Percentiles rank a stretch among this genome's conserved stretches.
phyloP scores from a whole-genome alignment of 2,329 filamentous ascomycete genomes.

The Talaromyces sp. region DNA sequence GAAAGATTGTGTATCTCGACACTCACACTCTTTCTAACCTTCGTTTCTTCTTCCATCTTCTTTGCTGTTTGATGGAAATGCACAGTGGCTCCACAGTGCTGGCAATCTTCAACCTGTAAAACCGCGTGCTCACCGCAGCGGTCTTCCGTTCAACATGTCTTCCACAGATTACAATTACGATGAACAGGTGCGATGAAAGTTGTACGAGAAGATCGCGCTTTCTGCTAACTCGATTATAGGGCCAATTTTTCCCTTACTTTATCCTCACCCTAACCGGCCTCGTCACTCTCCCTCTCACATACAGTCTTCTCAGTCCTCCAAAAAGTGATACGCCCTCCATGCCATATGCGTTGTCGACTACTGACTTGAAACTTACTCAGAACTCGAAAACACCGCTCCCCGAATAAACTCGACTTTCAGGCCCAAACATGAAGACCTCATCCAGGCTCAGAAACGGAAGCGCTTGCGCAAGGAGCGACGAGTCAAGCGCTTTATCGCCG shows the following conservation, averaged over 20 bases:
- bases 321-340: constrained; percentile 52
- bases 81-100: constrained; percentile 24
- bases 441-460: constrained; percentile 76
- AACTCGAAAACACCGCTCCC: constrained; percentile 76
- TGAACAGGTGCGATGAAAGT: constrained; percentile 64
- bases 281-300: constrained; percentile 86
- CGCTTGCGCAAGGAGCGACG: constrained; percentile 88
- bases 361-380: constrained; percentile 31
- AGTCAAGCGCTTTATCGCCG: constrained; percentile 77
- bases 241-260: constrained; percentile 99
- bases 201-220: not conserved
- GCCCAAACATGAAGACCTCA: constrained; percentile 77
- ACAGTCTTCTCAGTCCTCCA: constrained; percentile 77
- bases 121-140: constrained; percentile 17
- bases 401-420: constrained; percentile 79
- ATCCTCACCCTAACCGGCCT: constrained; percentile 86
- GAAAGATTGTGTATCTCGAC: not conserved
- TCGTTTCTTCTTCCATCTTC: not conserved
- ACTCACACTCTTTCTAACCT: not conserved
- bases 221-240: constrained; percentile 49
- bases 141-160: constrained; percentile 55
- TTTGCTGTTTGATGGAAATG: constrained; percentile 11
- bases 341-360: not conserved
- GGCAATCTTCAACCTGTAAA: constrained; percentile 15
- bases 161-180: constrained; percentile 98